These are phyloP conservation scores for Triticum timopheevii DNA, from an alignment of 176 grass and related monocot species.

Conservation along the genomic window DNA sequence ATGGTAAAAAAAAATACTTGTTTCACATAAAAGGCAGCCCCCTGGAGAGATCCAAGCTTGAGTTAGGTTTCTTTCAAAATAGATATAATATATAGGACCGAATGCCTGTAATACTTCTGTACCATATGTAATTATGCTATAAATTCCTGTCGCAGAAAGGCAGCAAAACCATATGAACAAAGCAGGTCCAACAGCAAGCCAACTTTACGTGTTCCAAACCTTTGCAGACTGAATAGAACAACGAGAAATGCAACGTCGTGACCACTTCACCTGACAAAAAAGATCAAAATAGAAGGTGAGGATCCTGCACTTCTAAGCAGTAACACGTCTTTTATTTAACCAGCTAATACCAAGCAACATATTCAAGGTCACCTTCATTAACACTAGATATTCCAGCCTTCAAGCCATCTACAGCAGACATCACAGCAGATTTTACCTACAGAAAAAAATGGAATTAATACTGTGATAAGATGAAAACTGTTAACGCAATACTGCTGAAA, in stretches of 20 bases:
- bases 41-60: too few species aligned
- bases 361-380: conserved; percentile 62
- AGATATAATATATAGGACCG: too few species aligned
- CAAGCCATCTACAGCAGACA: conserved; percentile 92
- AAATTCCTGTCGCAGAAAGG: conserved; percentile 79
- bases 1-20: conserved; percentile 48
- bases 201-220: conserved; percentile 89
- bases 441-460: conserved; percentile 39
- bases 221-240: conserved; percentile 82
- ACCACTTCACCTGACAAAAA: conserved; percentile 80
- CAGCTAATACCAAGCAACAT: not conserved
- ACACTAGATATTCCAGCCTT: conserved; percentile 88
- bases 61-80: too few species aligned
- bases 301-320: not conserved
- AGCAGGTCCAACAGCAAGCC: conserved; percentile 72
- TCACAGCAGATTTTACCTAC: conserved; percentile 57
- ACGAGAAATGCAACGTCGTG: conserved; percentile 79
- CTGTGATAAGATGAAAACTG: conserved; percentile 8
- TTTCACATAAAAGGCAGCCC: conserved; percentile 51
- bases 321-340: not conserved
- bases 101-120: conserved; percentile 50
- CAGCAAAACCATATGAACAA: conserved; percentile 98
- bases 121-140: conserved; percentile 78
- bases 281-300: conserved; percentile 10
- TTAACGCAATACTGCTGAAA: not conserved